Evolutionary conservation across 805 yeast species (phyloP).

Genomic region (Candida golubevii): DNA sequence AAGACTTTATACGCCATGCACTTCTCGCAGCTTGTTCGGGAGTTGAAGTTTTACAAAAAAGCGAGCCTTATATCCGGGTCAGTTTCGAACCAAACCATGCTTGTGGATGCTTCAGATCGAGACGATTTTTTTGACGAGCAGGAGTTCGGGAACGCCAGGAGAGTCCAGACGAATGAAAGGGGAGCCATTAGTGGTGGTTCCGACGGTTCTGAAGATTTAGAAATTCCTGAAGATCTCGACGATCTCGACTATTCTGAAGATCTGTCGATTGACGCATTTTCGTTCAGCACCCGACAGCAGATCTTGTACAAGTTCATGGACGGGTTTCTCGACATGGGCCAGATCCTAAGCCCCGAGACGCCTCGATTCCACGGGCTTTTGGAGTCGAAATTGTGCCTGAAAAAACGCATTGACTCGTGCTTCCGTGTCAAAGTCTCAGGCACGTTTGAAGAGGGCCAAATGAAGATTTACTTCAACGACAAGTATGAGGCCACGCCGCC

Average conservation of each 20-base stretch:
- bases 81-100: constrained; percentile 52
- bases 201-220: too few relatives aligned
- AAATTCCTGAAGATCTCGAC: too few relatives aligned
- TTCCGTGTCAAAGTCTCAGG: constrained; percentile 35
- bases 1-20: constrained; percentile 39
- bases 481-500: constrained; percentile 46
- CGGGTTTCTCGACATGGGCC: constrained; percentile 34
- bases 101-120: constrained; percentile 42
- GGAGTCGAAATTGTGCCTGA: constrained; percentile 53
- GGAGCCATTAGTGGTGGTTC: too few relatives aligned
- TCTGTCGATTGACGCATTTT: constrained; percentile 1
- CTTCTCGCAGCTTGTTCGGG: constrained; percentile 63
- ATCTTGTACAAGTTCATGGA: constrained; percentile 62
- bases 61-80: constrained; percentile 52
- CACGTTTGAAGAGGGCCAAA: constrained; percentile 8
- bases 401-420: constrained; percentile 59
- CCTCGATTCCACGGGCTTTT: constrained; percentile 32
- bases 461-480: constrained; percentile 48
- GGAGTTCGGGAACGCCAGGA: not conserved
- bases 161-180: too few relatives aligned
- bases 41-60: constrained; percentile 57
- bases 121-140: constrained; percentile 30
- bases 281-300: constrained; percentile 33
- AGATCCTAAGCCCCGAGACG: constrained; percentile 1
- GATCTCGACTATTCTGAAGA: not conserved